Evolutionary conservation across 805 yeast species (phyloP).

Genomic region (Cyberlindnera maclurae): DNA sequence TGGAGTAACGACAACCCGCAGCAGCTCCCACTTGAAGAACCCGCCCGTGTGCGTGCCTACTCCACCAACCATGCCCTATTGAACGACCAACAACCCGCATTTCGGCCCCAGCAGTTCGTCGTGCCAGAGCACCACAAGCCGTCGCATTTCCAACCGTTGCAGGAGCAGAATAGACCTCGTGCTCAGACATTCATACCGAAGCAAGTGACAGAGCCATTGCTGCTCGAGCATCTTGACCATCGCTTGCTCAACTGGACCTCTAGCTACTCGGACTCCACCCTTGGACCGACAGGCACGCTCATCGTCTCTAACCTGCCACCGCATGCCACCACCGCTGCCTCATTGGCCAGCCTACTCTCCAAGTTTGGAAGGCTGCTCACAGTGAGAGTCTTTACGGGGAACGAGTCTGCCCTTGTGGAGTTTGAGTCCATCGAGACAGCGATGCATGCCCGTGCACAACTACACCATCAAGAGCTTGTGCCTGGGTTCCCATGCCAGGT

Average conservation of each 20-base stretch:
- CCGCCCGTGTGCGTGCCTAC: constrained; percentile 19
- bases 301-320: constrained; percentile 77
- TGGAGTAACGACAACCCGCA: constrained; percentile 35
- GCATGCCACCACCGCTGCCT: constrained; percentile 38
- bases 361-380: constrained; percentile 57
- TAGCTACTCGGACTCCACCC: constrained; percentile 57
- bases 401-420: constrained; percentile 57
- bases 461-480: constrained; percentile 76
- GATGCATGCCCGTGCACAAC: constrained; percentile 64
- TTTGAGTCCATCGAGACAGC: constrained; percentile 70
- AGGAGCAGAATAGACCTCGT: constrained; percentile 28
- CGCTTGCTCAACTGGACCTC: constrained; percentile 56
- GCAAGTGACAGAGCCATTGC: constrained; percentile 20
- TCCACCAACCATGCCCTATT: constrained; percentile 18
- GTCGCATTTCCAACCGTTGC: constrained; percentile 11
- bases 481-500: constrained; percentile 73
- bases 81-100: constrained; percentile 15
- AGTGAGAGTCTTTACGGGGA: constrained; percentile 49
- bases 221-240: constrained; percentile 55
- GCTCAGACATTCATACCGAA: constrained; percentile 29
- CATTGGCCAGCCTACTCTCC: constrained; percentile 53
- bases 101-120: constrained; percentile 8
- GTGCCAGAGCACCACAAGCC: background rate
- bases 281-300: constrained; percentile 73
- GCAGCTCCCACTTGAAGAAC: constrained; percentile 12